Evolutionary conservation across 2,329 filamentous ascomycete genomes (phyloP), one percentile per base, ranked within the genome.

Genomic region (Colletotrichum godetiae): DNA sequence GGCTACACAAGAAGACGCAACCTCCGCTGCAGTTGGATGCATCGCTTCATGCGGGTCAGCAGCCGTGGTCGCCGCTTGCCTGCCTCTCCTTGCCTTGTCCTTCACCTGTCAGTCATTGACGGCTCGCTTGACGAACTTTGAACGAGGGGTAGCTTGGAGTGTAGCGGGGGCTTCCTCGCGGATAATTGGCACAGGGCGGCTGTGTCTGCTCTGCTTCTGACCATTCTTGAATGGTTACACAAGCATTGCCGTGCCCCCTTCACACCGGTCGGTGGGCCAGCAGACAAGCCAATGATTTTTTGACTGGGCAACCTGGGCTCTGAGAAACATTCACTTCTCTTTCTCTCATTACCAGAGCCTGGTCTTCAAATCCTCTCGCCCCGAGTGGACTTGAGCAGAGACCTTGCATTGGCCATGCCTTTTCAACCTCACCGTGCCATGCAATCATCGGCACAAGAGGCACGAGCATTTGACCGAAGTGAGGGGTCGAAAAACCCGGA

Each of bases 11-110:
- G 65, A 72, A 3, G 42, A 49, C 15, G 69, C 69, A 72, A 2
- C 49, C 22, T 68, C 57, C 19, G 13, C 59, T 57, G 67, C 59
- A 69, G 67, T 62, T 58, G 58, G 69, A 57, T 42, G 58, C 69
- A 68, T 57, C 49, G 62, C 69, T 53, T 58, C 69, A 68, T 68
- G 58, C 69, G 58, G 49, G 68, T 62, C 58, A 53, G 42, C 42
- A 49, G 64, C 64, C 37, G 49, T 31, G 56, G 63, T 29, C 35
- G 49, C 57, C 11, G 57, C 58, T 37, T 46, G n/a, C 57, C 57
- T 61, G 24, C 58, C 7, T 46, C 11, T 61, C 55, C 37, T 15
- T 59, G 55, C 53, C 61, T 37, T 37, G 19, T 19, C 19, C 19
- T 49, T 49, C 42, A 42, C 42, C 60, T n/a, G 24, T 46, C n/a